Base-by-base conservation (phyloP, 2,329 filamentous ascomycete species). In the Aspergillus pseudoglaucus region DNA sequence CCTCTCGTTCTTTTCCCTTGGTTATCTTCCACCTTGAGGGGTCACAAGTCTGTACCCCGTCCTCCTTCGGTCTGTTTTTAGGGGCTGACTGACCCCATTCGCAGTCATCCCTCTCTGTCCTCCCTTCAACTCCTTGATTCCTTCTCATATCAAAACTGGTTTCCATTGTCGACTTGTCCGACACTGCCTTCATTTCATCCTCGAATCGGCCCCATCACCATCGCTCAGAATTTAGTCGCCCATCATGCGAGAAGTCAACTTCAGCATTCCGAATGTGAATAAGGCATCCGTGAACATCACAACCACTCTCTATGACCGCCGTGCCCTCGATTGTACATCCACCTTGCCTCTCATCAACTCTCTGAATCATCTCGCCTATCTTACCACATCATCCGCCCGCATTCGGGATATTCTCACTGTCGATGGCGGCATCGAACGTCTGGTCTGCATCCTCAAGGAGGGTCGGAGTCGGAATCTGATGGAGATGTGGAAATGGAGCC, bases 401-500 rank as follows among this genome's bases (percentile, higher is more conserved):
- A 98, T 98, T 69, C 84, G 93, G 61, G 93, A 98, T 67, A 98
- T 98, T 54, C 81, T 98, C 56, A 97, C 91, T 48, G 89, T 98
- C 73, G 93, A 98, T 86, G 93, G 93, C 71, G 93, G 93, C 53
- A 93, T 98, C 69, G 93, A 98, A 75, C 79, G 91, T 56, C 77
- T 98, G 59, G 88, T 98, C 66, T 96, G 90, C 79, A 96, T 98
- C 64, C 81, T 98, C 69, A 98, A 98, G 72, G 89, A 95, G 71
- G 93, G 93, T 54, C 81, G 93, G 65, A 96, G 88, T 73, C 94
- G 90, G 71, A 91, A 98, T 68, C 86, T 96, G 84, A 96, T 97
- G 91, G 91, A 96, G 69, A 95, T 95, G 88, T 98, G 93, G 93
- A 97, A 97, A 73, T 98, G 93, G 93, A 98, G 96, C 65, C 79